Conservation (phyloP, 306 rosid species). For the Lathyrus aphaca region DNA sequence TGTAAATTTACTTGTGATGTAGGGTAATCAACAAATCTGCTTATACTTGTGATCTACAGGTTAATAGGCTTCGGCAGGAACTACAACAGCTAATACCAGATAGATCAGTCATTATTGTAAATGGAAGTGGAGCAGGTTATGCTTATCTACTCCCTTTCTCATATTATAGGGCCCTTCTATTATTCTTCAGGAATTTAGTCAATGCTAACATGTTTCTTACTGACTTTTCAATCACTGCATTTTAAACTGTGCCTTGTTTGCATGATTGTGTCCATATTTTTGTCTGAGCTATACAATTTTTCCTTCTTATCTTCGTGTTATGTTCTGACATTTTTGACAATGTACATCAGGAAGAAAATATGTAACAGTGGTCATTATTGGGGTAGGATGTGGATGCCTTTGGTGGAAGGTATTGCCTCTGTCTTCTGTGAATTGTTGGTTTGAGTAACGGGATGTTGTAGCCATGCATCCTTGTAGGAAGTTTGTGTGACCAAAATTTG, state of each 20-base stretch:
- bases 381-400: slow-evolving; percentile 75
- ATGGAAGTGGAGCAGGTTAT: slow-evolving; percentile 66
- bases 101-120: slow-evolving; percentile 66
- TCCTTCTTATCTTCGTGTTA: slow-evolving; percentile 17
- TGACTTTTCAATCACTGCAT: slow-evolving; percentile 23
- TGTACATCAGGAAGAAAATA: slow-evolving; percentile 66
- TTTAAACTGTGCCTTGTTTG: slow-evolving; percentile 6
- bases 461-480: slow-evolving; percentile 14
- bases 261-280: slow-evolving; percentile 4
- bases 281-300: slow-evolving; percentile 7
- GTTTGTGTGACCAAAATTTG: slow-evolving; percentile 21
- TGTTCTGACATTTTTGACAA: slow-evolving; percentile 40
- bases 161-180: slow-evolving; percentile 4
- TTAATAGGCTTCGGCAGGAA: slow-evolving; percentile 71
- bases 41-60: slow-evolving; percentile 54
- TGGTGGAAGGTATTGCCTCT: slow-evolving; percentile 88
- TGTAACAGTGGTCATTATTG: slow-evolving; percentile 69
- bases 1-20: not conserved
- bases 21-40: slow-evolving; percentile 34
- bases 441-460: slow-evolving; percentile 31
- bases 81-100: slow-evolving; percentile 58
- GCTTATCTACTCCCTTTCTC: slow-evolving; percentile 34
- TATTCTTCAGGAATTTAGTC: slow-evolving; percentile 18
- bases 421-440: slow-evolving; percentile 27
- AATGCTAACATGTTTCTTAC: slow-evolving; percentile 15